Conservation (phyloP, 495 filamentous ascomycete genomes). For the Aspergillus cavernicola region DNA sequence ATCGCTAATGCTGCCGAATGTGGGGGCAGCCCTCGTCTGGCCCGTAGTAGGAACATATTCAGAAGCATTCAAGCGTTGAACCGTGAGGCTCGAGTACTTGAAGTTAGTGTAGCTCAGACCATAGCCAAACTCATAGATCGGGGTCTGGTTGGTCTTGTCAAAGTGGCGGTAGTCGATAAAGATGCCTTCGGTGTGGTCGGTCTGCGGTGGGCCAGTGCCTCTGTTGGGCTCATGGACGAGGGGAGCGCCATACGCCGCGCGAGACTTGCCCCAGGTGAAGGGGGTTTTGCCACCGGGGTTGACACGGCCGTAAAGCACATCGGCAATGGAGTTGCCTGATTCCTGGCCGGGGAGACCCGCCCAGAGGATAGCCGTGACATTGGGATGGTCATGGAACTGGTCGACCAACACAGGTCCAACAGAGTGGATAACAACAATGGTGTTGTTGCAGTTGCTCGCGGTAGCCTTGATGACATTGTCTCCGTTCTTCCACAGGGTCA, state of each 20-base stretch:
- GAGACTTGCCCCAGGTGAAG: constrained; percentile 79
- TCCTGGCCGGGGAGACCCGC: constrained; percentile 92
- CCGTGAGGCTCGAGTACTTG: constrained; percentile 67
- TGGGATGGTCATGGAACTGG: constrained; percentile 77
- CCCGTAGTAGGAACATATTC: constrained; percentile 67
- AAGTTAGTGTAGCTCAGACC: constrained; percentile 90
- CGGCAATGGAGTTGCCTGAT: constrained; percentile 83
- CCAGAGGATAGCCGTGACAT: constrained; percentile 92
- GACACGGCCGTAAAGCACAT: constrained; percentile 85
- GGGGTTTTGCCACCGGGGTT: constrained; percentile 84
- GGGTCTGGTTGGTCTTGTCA: constrained; percentile 68
- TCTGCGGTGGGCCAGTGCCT: constrained; percentile 65
- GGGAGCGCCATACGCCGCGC: constrained; percentile 70
- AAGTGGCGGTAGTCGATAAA: constrained; percentile 95
- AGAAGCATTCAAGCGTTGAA: constrained; percentile 52
- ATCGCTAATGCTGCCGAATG: constrained; percentile 62
- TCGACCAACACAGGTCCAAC: constrained; percentile 75
- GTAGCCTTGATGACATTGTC: constrained; percentile 77
- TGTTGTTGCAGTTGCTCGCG: constrained; percentile 76
- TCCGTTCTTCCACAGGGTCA: constrained; percentile 83
- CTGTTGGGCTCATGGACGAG: constrained; percentile 74
- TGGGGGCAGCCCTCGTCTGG: constrained; percentile 61
- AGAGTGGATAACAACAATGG: constrained; percentile 87
- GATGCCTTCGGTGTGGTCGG: constrained; percentile 77
- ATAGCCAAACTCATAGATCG: constrained; percentile 88